Evolutionary conservation across 2,329 filamentous ascomycete genomes (phyloP), one percentile per base, ranked within the genome.

Genomic region (Cladophialophora psammophila): DNA sequence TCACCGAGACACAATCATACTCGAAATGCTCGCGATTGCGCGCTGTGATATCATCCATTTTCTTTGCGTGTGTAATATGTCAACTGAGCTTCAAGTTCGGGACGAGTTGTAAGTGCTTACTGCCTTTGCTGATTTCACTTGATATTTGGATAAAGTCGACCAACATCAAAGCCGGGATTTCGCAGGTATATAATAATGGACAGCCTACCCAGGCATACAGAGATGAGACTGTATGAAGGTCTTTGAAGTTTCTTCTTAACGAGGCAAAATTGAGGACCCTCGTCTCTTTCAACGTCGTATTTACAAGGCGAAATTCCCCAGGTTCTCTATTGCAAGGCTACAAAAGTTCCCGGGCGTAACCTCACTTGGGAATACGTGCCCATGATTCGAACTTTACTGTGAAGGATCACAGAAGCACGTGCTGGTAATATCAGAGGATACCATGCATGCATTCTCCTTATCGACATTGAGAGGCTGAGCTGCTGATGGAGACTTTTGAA

Each of bases 21-120:
- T 45, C n/a, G n/a, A 45, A 45, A 20, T 45, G 40, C 13, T 45
- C 40, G n/a, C 40, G 40, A n/a, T 45, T 45, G n/a, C 40, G 40
- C 7, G 40, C n/a, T 20, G 40, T 45, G n/a, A 45, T 45, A 45
- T 45, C 40, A 9, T 7, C n/a, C 40, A 45, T 45, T 45, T 13
- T 45, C 15, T 45, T 18, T 45, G 15, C 9, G 6, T 45, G 15
- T 45, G 5, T 5, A 9, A 18, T 15, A 26, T 26, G 2, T 1
- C 36, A 12, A 13, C 9, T 40, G 9, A 9, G 36, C 5, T 15
- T 42, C 26, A 26, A 26, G 5, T 5, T n/a, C 3, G 2, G 2
- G 6, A 15, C 13, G 15, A 15, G 5, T 42, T 45, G 15, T 4
- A 38, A 38, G 13, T 38, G 36, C 36, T 9, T 38, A 3, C 40